Evolutionary conservation across 768 basidiomycete genomes (phyloP).

Genomic region (Rhizopogon vesiculosus): DNA sequence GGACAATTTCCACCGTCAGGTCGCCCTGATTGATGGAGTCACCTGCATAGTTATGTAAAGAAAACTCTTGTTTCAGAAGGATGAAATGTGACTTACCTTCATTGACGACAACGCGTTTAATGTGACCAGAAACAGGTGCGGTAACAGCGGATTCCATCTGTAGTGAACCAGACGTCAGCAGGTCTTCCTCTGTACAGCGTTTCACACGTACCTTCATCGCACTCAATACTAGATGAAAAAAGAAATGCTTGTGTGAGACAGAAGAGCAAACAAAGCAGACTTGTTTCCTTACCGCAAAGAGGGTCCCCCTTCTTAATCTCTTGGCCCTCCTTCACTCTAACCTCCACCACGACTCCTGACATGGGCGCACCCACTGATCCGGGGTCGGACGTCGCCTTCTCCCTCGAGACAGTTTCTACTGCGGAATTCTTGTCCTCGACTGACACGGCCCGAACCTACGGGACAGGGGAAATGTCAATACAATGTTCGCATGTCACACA

Average conservation of each 20-base stretch:
- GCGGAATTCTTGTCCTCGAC: constrained; percentile 98
- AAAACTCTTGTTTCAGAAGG: neutral
- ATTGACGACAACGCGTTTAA: constrained; percentile 88
- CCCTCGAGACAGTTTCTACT: constrained; percentile 89
- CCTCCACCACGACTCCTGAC: constrained; percentile 98
- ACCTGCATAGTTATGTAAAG: constrained; percentile 36
- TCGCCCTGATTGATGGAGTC: constrained; percentile 97
- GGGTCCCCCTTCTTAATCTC: constrained; percentile 99
- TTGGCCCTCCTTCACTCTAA: constrained; percentile 95
- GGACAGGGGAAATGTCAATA: constrained; percentile 11
- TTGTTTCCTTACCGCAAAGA: constrained; percentile 61
- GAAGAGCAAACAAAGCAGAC: constrained; percentile 15
- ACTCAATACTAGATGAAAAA: constrained; percentile 61
- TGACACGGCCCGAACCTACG: constrained; percentile 85
- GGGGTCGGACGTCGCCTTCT: constrained; percentile 90
- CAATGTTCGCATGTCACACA: constrained; percentile 9
- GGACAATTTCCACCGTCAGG: constrained; percentile 83
- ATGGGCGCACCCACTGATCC: constrained; percentile 97
- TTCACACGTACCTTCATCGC: constrained; percentile 77
- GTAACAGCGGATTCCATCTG: constrained; percentile 99
- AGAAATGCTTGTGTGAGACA: constrained; percentile 11
- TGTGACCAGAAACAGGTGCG: constrained; percentile 92
- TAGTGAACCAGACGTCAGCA: constrained; percentile 17
- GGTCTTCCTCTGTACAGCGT: neutral
- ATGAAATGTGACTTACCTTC: constrained; percentile 51